These are phyloP conservation scores for Wallacemonas sp. DNA, from an alignment of 208 protist genomes.

Conservation along the genomic window DNA sequence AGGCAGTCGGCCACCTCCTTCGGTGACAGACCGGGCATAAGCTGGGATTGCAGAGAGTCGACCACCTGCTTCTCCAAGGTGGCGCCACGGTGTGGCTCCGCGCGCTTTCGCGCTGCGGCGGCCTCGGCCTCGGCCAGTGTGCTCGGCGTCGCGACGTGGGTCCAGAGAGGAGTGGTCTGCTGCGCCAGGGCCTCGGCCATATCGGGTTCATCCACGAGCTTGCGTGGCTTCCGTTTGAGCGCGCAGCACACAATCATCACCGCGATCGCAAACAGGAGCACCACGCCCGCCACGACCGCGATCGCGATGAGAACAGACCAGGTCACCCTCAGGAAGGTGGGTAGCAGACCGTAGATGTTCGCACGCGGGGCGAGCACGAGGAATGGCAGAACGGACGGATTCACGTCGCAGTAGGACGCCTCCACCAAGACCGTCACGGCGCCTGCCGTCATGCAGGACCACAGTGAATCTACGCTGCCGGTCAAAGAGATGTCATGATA, in stretches of 20 bases:
- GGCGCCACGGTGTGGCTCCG: not conserved
- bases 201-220: not conserved
- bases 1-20: conserved; percentile 9
- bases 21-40: not conserved
- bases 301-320: conserved; percentile 18
- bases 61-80: not conserved
- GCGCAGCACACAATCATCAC: conserved; percentile 12
- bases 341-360: conserved; percentile 8
- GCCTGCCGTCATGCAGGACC: conserved; percentile 15
- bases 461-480: not conserved
- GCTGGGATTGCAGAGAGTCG: conserved; percentile 7
- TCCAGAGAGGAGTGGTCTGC: conserved; percentile 1
- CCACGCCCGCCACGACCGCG: conserved; percentile 17
- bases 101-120: not conserved
- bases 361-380: conserved; percentile 7
- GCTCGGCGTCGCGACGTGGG: not conserved
- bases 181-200: conserved; percentile 3
- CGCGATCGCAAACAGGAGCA: not conserved
- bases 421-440: conserved; percentile 6
- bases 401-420: conserved; percentile 5
- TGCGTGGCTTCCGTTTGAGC: not conserved
- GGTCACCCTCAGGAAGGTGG: not conserved
- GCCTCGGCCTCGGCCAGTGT: conserved; percentile 9
- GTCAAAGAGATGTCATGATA: not conserved
- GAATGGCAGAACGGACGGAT: conserved; percentile 11